Conservation (phyloP, 1,139 yeast species). For the Zygotorulaspora mrakii region DNA sequence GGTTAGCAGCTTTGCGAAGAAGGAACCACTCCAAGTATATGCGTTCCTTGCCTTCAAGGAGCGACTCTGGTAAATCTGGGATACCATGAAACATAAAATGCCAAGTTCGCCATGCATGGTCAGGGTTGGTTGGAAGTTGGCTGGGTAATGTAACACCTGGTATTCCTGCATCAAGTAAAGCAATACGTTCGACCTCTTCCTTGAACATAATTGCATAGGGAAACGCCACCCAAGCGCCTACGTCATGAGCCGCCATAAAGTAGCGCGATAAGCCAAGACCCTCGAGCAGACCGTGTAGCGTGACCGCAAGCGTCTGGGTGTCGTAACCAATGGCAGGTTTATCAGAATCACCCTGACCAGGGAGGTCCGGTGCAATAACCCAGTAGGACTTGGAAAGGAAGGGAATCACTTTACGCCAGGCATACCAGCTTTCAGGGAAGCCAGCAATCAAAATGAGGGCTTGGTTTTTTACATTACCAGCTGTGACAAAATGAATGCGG, state of each 20-base stretch:
- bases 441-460: constrained; percentile 43
- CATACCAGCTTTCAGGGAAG: constrained; percentile 43
- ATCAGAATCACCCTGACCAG: constrained; percentile 43
- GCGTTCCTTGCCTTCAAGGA: constrained; percentile 9
- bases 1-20: constrained; percentile 10
- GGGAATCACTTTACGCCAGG: constrained; percentile 41
- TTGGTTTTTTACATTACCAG: constrained; percentile 38
- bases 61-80: constrained; percentile 11
- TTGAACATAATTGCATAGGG: constrained; percentile 7
- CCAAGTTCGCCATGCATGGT: constrained; percentile 11
- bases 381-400: constrained; percentile 39
- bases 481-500: constrained; percentile 33
- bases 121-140: constrained; percentile 5
- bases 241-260: constrained; percentile 11
- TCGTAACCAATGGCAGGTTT: constrained; percentile 23
- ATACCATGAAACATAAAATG: constrained; percentile 10
- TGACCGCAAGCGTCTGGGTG: constrained; percentile 7
- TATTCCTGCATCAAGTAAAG: constrained; percentile 12
- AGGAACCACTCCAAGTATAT: constrained; percentile 12
- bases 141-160: constrained; percentile 11
- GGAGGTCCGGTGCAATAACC: constrained; percentile 46
- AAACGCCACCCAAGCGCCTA: constrained; percentile 14
- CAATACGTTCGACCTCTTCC: constrained; percentile 9
- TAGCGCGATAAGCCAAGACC: constrained; percentile 3
- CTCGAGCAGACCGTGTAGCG: constrained; percentile 7